Percentiles rank a stretch among this genome's conserved stretches.
Evolutionary conservation across 148 eudicot genomes (phyloP).

Genomic region (Fagopyrum homotropicum): DNA sequence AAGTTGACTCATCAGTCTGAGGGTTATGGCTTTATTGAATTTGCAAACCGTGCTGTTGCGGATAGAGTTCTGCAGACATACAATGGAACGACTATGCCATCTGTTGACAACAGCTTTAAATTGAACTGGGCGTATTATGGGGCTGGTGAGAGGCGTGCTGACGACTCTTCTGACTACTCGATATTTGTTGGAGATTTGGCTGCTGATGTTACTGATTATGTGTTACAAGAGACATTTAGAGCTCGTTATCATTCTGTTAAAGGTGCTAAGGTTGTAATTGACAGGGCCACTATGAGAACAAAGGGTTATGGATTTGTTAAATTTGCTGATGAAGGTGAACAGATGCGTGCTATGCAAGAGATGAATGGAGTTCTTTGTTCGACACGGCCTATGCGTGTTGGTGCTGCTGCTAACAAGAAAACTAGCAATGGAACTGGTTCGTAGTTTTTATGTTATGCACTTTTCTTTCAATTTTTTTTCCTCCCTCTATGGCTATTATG

Average conservation of each 20-base stretch:
- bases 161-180: conserved; percentile 61
- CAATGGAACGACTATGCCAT: conserved; percentile 72
- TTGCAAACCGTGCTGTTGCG: conserved; percentile 62
- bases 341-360: conserved; percentile 80
- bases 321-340: conserved; percentile 84
- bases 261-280: conserved; percentile 94
- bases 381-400: conserved; percentile 88
- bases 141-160: conserved; percentile 71
- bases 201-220: conserved; percentile 76
- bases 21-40: conserved; percentile 89
- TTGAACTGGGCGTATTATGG: conserved; percentile 94
- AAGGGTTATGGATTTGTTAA: conserved; percentile 96
- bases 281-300: conserved; percentile 62
- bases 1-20: conserved; percentile 74
- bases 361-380: conserved; percentile 86
- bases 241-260: conserved; percentile 65
- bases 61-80: conserved; percentile 62
- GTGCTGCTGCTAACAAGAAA: conserved; percentile 85
- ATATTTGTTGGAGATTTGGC: conserved; percentile 96
- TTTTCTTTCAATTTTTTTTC: neutral
- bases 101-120: conserved; percentile 65
- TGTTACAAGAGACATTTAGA: conserved; percentile 80
- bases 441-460: neutral
- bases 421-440: conserved; percentile 40
- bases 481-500: neutral